Percentiles rank a stretch among this genome's conserved stretches.
These are phyloP conservation scores for Podospora pseudocomata DNA, from an alignment of 495 filamentous ascomycete genomes.

Conservation along the genomic window DNA sequence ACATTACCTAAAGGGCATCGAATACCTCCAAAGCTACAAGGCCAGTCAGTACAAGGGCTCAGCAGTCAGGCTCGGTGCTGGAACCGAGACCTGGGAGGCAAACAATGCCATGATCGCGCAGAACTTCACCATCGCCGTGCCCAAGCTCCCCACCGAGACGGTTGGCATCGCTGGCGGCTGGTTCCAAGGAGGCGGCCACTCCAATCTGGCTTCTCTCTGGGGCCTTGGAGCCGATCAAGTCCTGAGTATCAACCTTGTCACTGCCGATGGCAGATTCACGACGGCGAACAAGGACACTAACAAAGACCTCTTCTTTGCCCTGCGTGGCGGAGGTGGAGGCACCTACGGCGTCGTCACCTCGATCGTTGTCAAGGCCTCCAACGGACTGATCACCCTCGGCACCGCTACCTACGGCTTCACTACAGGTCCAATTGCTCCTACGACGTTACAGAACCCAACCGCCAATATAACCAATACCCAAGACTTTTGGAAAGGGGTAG, in stretches of 20 bases:
- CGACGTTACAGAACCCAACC: neutral
- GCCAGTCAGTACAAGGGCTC: constrained; percentile 37
- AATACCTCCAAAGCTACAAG: constrained; percentile 41
- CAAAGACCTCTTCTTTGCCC: constrained; percentile 49
- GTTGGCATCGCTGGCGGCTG: constrained; percentile 45
- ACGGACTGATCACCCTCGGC: neutral
- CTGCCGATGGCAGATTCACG: constrained; percentile 42
- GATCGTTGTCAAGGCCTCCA: neutral
- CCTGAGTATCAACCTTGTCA: constrained; percentile 45
- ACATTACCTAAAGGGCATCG: constrained; percentile 46
- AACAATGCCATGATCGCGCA: constrained; percentile 29
- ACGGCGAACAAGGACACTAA: constrained; percentile 44
- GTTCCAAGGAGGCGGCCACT: constrained; percentile 45
- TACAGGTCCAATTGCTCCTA: neutral
- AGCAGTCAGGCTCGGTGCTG: constrained; percentile 42
- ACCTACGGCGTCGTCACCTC: constrained; percentile 19
- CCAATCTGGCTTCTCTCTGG: constrained; percentile 39
- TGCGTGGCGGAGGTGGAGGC: constrained; percentile 52
- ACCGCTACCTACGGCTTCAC: neutral
- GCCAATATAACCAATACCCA: constrained; percentile 9
- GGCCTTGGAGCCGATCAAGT: constrained; percentile 51
- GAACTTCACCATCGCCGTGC: constrained; percentile 44
- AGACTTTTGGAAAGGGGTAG: constrained; percentile 15
- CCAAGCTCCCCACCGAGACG: constrained; percentile 18
- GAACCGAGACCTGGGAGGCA: constrained; percentile 41